Evolutionary conservation across 768 basidiomycete genomes (phyloP), one percentile per base, ranked within the genome.

Genomic region (Trametes elegans): DNA sequence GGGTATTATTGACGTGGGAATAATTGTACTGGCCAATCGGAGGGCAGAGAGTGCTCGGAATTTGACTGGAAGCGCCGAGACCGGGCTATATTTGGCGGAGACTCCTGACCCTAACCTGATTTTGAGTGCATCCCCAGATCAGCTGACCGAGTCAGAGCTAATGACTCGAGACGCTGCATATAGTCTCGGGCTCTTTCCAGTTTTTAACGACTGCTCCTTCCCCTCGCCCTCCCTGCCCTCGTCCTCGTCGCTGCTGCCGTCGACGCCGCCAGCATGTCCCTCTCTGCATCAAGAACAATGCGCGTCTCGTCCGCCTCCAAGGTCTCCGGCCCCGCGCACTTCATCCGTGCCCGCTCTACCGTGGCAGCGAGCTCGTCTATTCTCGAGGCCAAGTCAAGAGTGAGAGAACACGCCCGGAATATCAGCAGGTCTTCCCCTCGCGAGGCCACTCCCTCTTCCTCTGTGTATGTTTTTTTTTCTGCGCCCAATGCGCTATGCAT

Each of bases 371-470:
- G 64, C 27, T 59, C 73, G 41, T 82, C 84, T 13, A 86, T 88
- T 67, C 66, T 87, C 53, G 91, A 93, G 39, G 90, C 90, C 38
- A 91, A 88, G 74, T 81, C 82, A 45, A 83, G 90, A 71, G 87
- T 93, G 47, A 75, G 81, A 63, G 89, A 90, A 63, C 85, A 88
- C 73, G 86, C 84, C 8, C 76, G 92, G 63, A 76, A 81, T 64
- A 81, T 93, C 66, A 89, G 87, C 68, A 83, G 84, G 57, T 79
- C 87, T 11, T 80, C 87, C 6, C 67, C 74, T 18, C 75, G 76
- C 56, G 77, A 79, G 55, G 90, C 89, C 49, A 75, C 76, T 27
- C 78, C 85, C 48, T 83, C 84, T 31, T 82, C 81, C 4, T 65
- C 79, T 56, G 74, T 81, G 89, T 90, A 75, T 57, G 81, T 73